Evolutionary conservation across 1,284 basidiomycete genomes (phyloP).

Genomic region (Inonotus hispidus): DNA sequence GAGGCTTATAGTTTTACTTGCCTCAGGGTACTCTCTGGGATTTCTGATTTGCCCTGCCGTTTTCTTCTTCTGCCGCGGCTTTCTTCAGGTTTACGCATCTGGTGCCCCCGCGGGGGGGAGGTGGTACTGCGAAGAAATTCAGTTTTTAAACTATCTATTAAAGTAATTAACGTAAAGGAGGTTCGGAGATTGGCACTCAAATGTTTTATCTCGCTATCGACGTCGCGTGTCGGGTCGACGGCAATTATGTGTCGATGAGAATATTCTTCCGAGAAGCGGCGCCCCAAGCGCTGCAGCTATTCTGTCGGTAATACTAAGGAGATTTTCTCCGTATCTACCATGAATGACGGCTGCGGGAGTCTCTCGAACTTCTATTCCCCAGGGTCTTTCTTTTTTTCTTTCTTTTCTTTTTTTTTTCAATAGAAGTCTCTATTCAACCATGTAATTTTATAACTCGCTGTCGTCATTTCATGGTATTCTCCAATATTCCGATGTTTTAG

Average conservation of each 20-base stretch:
- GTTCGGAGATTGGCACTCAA: not conserved
- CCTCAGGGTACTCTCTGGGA: constrained; percentile 40
- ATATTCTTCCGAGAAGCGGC: too few species aligned
- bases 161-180: not conserved
- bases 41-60: constrained; percentile 28
- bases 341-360: not conserved
- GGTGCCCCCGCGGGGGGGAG: not conserved
- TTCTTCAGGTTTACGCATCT: not conserved
- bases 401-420: not conserved
- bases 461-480: not conserved
- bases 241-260: not conserved
- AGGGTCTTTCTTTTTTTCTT: not conserved
- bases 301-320: not conserved
- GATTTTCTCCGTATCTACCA: not conserved
- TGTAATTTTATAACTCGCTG: not conserved
- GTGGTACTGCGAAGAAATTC: not conserved
- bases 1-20: not conserved
- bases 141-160: not conserved
- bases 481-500: constrained; percentile 6
- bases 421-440: not conserved
- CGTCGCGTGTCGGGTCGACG: not conserved
- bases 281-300: too few species aligned
- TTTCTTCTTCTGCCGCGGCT: not conserved
- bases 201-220: not conserved
- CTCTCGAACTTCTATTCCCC: not conserved